Evolutionary conservation across 2,329 filamentous ascomycete genomes (phyloP).

Genomic region (Colletotrichum sansevieriae): DNA sequence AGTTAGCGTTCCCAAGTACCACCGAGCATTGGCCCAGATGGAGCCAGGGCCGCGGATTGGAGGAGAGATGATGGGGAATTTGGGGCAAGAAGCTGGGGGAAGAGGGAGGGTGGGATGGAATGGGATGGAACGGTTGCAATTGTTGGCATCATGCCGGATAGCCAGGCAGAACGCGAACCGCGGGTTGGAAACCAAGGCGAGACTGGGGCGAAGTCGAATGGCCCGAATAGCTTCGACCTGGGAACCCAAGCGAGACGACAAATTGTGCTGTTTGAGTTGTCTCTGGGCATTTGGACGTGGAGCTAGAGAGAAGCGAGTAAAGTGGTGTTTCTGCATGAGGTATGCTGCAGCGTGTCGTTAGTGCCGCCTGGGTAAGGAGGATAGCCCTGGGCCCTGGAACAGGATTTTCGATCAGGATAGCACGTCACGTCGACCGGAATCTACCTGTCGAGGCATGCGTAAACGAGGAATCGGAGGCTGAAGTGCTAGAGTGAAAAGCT

Average conservation of each 20-base stretch:
- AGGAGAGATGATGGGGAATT: constrained; percentile 35
- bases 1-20: constrained; percentile 45
- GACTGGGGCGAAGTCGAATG: constrained; percentile 23
- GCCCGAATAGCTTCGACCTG: constrained; percentile 25
- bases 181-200: background rate
- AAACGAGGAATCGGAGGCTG: constrained; percentile 3
- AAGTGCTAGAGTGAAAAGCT: background rate
- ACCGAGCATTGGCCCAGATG: constrained; percentile 48
- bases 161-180: background rate
- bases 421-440: background rate
- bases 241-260: constrained; percentile 4
- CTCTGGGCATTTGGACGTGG: too few species aligned
- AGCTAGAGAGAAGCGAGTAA: background rate
- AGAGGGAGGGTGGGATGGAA: constrained; percentile 14
- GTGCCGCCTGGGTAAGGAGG: background rate
- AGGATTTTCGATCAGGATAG: background rate
- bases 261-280: background rate
- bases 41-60: constrained; percentile 40
- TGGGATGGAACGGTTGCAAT: constrained; percentile 27
- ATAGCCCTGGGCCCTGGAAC: background rate
- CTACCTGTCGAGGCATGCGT: background rate
- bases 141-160: constrained; percentile 10
- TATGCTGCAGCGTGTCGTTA: constrained; percentile 13
- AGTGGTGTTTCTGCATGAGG: background rate
- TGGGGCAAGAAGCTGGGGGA: constrained; percentile 32